A percentile compares a stretch with the other conserved stretches of the same genome.
phyloP scores from a whole-genome alignment of 768 basidiomycete species.

The Pleurotus pulmonarius region DNA sequence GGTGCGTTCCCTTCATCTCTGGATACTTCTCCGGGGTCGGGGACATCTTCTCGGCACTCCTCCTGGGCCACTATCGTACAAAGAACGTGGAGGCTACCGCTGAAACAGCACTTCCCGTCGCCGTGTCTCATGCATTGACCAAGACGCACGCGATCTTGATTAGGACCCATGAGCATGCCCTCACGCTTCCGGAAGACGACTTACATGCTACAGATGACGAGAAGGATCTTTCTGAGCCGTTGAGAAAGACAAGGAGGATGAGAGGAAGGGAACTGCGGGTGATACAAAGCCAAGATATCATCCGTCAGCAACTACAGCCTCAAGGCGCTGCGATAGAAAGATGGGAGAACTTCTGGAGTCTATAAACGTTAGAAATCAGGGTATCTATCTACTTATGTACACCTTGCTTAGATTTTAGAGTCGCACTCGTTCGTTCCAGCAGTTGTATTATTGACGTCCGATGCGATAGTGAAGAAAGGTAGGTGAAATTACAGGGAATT shows the following conservation, averaged over 20 bases:
- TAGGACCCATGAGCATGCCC: slow-evolving; percentile 55
- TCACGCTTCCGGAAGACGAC: slow-evolving; percentile 56
- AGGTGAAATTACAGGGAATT: too few relatives aligned
- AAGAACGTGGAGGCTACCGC: slow-evolving; percentile 4
- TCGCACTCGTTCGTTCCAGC: too few relatives aligned
- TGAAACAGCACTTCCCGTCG: slow-evolving; percentile 41
- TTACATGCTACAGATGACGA: slow-evolving; percentile 73
- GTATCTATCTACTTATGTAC: too few relatives aligned
- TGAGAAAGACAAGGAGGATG: slow-evolving; percentile 71
- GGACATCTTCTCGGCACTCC: slow-evolving; percentile 92
- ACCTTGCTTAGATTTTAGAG: too few relatives aligned
- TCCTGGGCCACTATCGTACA: slow-evolving; percentile 72
- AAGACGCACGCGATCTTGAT: slow-evolving; percentile 73
- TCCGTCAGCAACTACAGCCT: slow-evolving; percentile 39
- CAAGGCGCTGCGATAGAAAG: slow-evolving; percentile 29
- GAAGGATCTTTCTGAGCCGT: slow-evolving; percentile 58
- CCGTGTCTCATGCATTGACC: slow-evolving; percentile 64
- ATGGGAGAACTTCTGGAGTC: slow-evolving; percentile 47
- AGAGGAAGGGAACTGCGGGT: slow-evolving; percentile 81
- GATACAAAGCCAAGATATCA: slow-evolving; percentile 71
- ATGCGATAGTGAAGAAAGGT: too few relatives aligned
- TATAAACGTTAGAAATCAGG: slow-evolving; percentile 7
- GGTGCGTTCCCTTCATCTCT: slow-evolving; percentile 71
- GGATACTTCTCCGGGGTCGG: slow-evolving; percentile 98
- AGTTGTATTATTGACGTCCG: too few relatives aligned